Base-by-base conservation (phyloP, 345 rosid genomes). In the Eucalyptus dawsonii region DNA sequence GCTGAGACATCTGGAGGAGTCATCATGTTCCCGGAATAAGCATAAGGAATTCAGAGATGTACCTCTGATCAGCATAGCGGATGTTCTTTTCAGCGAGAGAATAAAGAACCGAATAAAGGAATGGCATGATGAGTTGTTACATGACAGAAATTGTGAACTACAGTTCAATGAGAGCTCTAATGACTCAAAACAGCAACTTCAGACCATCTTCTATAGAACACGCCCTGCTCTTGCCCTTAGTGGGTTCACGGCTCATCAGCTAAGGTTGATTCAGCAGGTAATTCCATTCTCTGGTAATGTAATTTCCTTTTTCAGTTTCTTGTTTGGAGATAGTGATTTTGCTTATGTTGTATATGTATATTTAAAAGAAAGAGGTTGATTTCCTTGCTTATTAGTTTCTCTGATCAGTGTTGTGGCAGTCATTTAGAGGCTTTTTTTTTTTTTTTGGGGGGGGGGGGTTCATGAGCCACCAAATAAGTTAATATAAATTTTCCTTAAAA, bases 241-340 rank as follows among this genome's bases (percentile, higher is more conserved):
- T 89, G 97, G 97, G 45, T 95, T 97, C 91, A 95, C 98, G 86
- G 90, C 95, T 89, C 98, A 95, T 93, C 98, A 97, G 93, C 97
- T 95, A 50, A 93, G 89, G 94, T 91, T 98, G 88, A 96, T 97
- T 91, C 94, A 89, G 88, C 91, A 92, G 97, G 99, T 96, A 90
- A 88, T 88, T 42, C 83, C 50, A 45, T 87, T 53, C 87, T n/a
- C 54, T 67, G 24, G 24, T 25, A 47, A 8, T 25, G 19, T 47
- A 6, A 7, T 34, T 34, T 25, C 80, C 85, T 45, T 60, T 45
- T 45, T 62, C 45, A 50, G 58, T 50, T 65, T 54, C 87, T 49
- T 24, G n/a, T 31, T 50, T 81, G 72, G 87, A 88, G 69, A 25
- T 9, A 44, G n/a, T 56, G 13, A 76, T 17, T 47, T 24, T 21